Conservation (phyloP, 2,329 filamentous ascomycete genomes). For the Pyricularia grisea region DNA sequence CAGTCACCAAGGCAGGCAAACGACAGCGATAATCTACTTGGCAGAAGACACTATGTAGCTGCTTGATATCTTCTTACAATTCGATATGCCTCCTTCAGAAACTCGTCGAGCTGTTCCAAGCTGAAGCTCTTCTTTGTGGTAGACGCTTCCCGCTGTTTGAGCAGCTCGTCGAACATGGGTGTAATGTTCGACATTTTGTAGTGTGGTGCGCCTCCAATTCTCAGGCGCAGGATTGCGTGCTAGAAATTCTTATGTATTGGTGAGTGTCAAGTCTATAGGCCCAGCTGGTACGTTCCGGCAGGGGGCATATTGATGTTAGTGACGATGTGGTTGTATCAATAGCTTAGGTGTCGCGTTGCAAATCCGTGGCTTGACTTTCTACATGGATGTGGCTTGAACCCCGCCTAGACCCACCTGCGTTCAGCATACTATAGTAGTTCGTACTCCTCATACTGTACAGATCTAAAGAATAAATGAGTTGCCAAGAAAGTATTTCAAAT, state of each 20-base stretch:
- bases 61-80: constrained; percentile 51
- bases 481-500: background rate
- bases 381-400: background rate
- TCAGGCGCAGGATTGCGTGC: background rate
- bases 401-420: background rate
- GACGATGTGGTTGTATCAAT: background rate
- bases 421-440: background rate
- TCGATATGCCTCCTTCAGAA: constrained; percentile 86
- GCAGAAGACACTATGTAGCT: background rate
- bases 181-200: constrained; percentile 52
- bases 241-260: background rate
- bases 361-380: background rate
- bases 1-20: background rate
- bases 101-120: constrained; percentile 61
- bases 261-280: background rate
- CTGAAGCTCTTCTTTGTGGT: constrained; percentile 32
- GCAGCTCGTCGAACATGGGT: constrained; percentile 56
- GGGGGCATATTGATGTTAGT: background rate
- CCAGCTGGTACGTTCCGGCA: background rate
- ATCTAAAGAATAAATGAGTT: background rate
- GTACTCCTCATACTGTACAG: background rate
- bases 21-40: background rate
- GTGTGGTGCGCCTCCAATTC: too few relatives aligned
- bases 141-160: constrained; percentile 48
- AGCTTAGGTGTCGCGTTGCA: background rate